phyloP scores from a whole-genome alignment of 257 asterid species.

The Nicotiana sylvestris region DNA sequence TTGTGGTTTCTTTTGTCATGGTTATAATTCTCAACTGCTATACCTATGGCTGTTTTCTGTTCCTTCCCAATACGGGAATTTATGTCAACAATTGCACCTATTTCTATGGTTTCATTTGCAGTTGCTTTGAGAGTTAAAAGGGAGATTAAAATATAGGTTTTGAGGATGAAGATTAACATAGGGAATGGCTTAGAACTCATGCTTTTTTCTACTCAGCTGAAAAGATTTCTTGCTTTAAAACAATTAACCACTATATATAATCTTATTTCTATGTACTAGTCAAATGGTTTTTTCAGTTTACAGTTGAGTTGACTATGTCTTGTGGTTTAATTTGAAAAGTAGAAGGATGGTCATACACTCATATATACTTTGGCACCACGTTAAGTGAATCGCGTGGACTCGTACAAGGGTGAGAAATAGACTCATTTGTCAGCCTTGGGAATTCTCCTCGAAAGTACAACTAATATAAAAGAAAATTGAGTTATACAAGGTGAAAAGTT shows the following conservation, averaged over 20 bases:
- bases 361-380: background rate
- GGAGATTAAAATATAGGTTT: background rate
- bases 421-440: background rate
- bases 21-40: constrained; percentile 30
- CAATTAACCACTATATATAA: background rate
- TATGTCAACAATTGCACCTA: constrained; percentile 36
- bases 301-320: background rate
- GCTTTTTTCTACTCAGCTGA: background rate
- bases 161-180: background rate
- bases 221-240: background rate
- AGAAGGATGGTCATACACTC: background rate
- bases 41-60: constrained; percentile 26
- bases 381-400: background rate
- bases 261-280: background rate
- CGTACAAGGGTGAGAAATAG: background rate
- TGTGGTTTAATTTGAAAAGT: background rate
- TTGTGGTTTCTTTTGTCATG: constrained; percentile 12
- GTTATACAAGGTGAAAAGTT: too few relatives aligned
- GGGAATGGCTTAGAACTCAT: constrained; percentile 6
- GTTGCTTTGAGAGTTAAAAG: constrained; percentile 7
- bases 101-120: constrained; percentile 9
- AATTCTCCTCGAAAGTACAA: background rate
- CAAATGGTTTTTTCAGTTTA: background rate
- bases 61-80: constrained; percentile 42
- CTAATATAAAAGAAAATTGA: background rate